A percentile compares a stretch with the other conserved stretches of the same genome.
phyloP scores from a whole-genome alignment of 2,329 filamentous ascomycete genomes.

The Hypoxylon sp. region DNA sequence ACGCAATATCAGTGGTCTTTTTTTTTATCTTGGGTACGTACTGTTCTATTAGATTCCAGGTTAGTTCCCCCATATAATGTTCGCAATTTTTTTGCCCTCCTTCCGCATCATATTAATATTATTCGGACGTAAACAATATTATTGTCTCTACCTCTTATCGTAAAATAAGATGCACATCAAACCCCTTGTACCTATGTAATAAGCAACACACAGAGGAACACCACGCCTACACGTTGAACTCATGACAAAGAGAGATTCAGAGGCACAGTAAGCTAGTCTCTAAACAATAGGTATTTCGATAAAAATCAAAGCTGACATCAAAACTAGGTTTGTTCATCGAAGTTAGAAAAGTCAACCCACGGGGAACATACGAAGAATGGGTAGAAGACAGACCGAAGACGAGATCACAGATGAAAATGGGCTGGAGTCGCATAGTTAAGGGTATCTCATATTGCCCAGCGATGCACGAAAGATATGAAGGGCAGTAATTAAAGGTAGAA shows the following conservation, averaged over 20 bases:
- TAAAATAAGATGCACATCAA: background rate
- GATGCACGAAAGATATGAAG: conserved; percentile 19
- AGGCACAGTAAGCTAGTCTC: background rate
- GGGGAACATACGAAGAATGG: background rate
- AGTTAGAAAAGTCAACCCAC: background rate
- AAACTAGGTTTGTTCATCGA: background rate
- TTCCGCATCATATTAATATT: background rate
- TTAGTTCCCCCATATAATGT: background rate
- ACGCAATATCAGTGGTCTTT: background rate
- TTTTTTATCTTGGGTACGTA: background rate
- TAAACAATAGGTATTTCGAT: background rate
- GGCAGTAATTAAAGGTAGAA: conserved; percentile 29
- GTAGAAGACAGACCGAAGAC: background rate
- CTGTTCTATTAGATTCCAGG: background rate
- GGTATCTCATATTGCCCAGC: conserved; percentile 33
- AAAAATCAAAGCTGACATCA: too few relatives aligned
- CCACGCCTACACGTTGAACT: background rate
- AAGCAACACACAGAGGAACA: background rate
- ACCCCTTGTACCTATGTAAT: background rate
- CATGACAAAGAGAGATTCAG: background rate
- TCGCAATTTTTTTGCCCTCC: background rate
- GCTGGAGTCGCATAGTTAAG: conserved; percentile 10
- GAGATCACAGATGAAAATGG: background rate
- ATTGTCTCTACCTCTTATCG: too few relatives aligned
- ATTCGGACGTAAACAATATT: background rate